Evolutionary conservation across 2,329 filamentous ascomycete genomes (phyloP).

Genomic region (Alternaria consortialis): DNA sequence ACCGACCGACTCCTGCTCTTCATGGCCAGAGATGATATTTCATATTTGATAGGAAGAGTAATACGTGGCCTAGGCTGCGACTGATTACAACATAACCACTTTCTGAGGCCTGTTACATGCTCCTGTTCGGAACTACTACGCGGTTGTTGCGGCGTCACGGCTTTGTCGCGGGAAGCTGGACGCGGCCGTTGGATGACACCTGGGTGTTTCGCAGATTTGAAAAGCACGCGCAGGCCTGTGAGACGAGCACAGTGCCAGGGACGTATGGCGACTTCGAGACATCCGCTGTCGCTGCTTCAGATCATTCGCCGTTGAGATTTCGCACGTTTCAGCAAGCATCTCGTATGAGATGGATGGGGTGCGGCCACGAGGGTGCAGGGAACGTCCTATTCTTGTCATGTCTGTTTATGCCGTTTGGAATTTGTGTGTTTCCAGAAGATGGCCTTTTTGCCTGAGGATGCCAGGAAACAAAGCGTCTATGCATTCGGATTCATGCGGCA

Average conservation of each 20-base stretch:
- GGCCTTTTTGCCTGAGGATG: conserved; percentile 6
- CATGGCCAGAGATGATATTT: conserved; percentile 52
- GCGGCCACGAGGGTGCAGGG: conserved; percentile 1
- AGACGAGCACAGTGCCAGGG: conserved; percentile 20
- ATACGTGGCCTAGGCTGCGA: conserved; percentile 22
- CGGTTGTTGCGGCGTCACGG: conserved; percentile 7
- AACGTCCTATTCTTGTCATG: conserved; percentile 3
- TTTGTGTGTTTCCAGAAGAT: conserved; percentile 7
- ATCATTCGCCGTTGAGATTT: conserved; percentile 22
- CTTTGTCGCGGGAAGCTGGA: conserved; percentile 12
- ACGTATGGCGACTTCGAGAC: conserved; percentile 18
- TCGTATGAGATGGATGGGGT: conserved; percentile 13
- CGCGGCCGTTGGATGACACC: conserved; percentile 19
- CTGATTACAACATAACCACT: conserved; percentile 29
- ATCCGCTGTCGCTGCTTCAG: conserved; percentile 15
- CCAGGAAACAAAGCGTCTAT: conserved; percentile 2
- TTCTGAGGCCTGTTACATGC: conserved; percentile 30
- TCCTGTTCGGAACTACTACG: conserved; percentile 7
- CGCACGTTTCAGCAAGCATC: conserved; percentile 20
- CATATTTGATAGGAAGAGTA: conserved; percentile 24
- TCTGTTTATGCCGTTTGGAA: conserved; percentile 5
- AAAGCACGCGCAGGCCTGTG: conserved; percentile 18
- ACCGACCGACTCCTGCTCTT: not conserved
- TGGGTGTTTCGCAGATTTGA: conserved; percentile 14
- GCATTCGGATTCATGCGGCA: conserved; percentile 5